These are phyloP conservation scores for Fusarium foetens DNA, from an alignment of 2,329 filamentous ascomycete genomes.

Conservation along the genomic window DNA sequence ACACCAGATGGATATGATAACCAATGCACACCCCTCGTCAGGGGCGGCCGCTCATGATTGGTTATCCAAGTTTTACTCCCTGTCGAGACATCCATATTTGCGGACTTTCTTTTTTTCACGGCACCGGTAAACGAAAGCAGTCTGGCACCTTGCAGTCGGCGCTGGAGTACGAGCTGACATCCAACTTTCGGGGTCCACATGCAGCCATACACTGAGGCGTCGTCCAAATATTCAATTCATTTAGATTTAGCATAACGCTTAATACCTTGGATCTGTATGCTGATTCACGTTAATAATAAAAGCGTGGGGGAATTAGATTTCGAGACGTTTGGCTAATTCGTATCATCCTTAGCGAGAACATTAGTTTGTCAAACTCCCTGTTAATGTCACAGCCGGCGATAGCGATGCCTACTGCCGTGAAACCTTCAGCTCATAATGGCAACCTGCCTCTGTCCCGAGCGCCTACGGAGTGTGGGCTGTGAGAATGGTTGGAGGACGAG, in stretches of 20 bases:
- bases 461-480: not conserved
- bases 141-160: slow-evolving; percentile 9
- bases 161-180: slow-evolving; percentile 16
- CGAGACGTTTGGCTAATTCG: slow-evolving; percentile 6
- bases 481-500: slow-evolving; percentile 7
- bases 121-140: not conserved
- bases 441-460: slow-evolving; percentile 14
- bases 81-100: slow-evolving; percentile 25
- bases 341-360: slow-evolving; percentile 19
- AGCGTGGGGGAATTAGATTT: slow-evolving; percentile 10
- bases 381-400: slow-evolving; percentile 4
- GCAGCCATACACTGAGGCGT: not conserved
- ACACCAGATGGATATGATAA: slow-evolving; percentile 16
- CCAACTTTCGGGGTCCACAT: not conserved
- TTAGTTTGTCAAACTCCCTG: slow-evolving; percentile 5
- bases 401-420: slow-evolving; percentile 18
- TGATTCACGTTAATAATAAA: slow-evolving; percentile 9
- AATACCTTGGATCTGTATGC: slow-evolving; percentile 8
- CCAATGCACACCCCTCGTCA: slow-evolving; percentile 29
- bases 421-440: slow-evolving; percentile 11
- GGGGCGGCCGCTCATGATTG: slow-evolving; percentile 37
- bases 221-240: not conserved
- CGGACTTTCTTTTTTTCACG: slow-evolving; percentile 34
- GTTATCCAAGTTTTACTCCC: slow-evolving; percentile 20
- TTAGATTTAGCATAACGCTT: not conserved